Evolutionary conservation across 768 basidiomycete genomes (phyloP).

Genomic region (Boletus insuetus): DNA sequence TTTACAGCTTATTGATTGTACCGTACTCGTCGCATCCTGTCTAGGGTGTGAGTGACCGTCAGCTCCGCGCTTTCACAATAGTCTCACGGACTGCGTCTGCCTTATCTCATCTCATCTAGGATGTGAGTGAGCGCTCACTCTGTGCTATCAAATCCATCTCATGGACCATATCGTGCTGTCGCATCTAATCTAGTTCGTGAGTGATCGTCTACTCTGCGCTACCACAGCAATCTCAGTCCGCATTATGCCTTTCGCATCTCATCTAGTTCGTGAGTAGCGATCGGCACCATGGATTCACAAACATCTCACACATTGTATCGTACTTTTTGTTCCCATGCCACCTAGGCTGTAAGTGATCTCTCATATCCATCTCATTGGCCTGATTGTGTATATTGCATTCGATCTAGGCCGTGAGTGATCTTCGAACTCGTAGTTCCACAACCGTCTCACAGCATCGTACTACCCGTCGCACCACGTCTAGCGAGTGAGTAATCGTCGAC

Average conservation of each 20-base stretch:
- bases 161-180: no score
- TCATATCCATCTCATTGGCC: not conserved
- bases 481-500: not conserved
- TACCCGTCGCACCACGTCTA: no score
- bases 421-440: not conserved
- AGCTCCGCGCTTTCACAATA: not conserved
- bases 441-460: no score
- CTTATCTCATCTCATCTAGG: not conserved
- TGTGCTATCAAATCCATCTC: not conserved
- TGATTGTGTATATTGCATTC: not conserved
- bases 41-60: not conserved
- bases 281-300: not conserved
- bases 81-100: not conserved
- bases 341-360: not conserved
- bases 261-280: not conserved
- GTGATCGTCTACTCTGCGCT: not conserved
- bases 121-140: not conserved
- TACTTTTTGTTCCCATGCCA: not conserved
- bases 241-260: not conserved
- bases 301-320: not conserved
- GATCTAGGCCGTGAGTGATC: not conserved
- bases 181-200: not conserved
- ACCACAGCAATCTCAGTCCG: not conserved
- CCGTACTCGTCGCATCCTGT: not conserved
- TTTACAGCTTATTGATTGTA: not conserved